Evolutionary conservation across 2,329 filamentous ascomycete genomes (phyloP), one percentile per base, ranked within the genome.

Genomic region (Alternaria brassicae): DNA sequence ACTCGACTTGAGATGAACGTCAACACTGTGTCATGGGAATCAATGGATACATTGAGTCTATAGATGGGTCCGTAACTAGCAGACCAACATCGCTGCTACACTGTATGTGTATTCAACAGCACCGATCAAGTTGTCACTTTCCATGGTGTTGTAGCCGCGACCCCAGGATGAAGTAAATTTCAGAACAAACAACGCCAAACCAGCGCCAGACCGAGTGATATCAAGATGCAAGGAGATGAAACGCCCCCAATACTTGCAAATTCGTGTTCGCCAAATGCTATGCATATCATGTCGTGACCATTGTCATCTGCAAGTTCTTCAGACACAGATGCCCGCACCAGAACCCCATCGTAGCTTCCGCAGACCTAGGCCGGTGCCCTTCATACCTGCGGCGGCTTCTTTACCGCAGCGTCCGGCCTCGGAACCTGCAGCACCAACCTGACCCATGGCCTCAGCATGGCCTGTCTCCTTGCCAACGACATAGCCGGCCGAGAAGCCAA

Each of bases 401-500:
- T 74, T 73, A 17, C 72, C 69, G 58, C 75, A 78, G 6, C 71
- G 63, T 7, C 75, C 73, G 9, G 71, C 72, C 17, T 76, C 74
- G 7, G 58, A 53, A 3, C 73, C 70, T 4, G 63, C 72, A 50
- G 61, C 54, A 19, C 73, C 72, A 40, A 77, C 40, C 44, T 76
- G 72, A 21, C 72, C 70, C 58, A 77, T 62, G 7, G 71, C 81
- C 68, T 88, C 86, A 3, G 83, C 77, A 51, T 81, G 79, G 1
- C 85, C 86, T 4, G 85, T 82, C 63, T 89, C 86, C 54, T 82
- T 82, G 10, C 87, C 87, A 13, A 88, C 80, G 13, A 85, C 83
- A 67, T 89, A 89, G 1, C 87, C 87, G 4, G 87, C 87, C 1
- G 85, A 85, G 72, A 89, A 89, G 66, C 86, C 87, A 61, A 89